Conservation (phyloP, 371 early-diverging fungal genomes). For the Actinomortierella ambigua region DNA sequence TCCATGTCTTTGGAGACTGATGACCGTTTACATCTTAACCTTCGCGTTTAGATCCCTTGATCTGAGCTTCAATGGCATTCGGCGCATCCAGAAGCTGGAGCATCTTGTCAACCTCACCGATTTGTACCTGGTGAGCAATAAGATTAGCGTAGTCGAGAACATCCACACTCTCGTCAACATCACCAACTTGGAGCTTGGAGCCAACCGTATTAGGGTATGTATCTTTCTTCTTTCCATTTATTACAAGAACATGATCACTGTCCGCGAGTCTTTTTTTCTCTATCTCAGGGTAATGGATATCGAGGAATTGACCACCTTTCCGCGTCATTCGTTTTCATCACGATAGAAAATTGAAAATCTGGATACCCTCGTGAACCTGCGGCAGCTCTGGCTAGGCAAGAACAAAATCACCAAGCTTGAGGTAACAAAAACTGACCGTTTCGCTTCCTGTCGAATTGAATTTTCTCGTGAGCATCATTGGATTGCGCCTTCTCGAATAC, state of each 20-base stretch:
- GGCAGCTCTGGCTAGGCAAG: conserved; percentile 95
- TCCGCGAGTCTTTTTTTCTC: not conserved
- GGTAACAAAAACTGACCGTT: too few relatives aligned
- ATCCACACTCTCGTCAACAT: conserved; percentile 69
- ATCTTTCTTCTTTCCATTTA: too few relatives aligned
- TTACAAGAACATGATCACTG: too few relatives aligned
- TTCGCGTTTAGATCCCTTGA: conserved; percentile 69
- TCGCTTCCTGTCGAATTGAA: not conserved
- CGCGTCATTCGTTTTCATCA: not conserved
- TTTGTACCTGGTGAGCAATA: conserved; percentile 86
- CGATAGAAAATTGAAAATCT: conserved; percentile 82
- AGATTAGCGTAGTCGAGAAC: conserved; percentile 78
- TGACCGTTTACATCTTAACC: too few relatives aligned
- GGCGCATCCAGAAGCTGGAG: conserved; percentile 68
- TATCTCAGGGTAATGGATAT: too few relatives aligned
- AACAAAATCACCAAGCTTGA: conserved; percentile 91
- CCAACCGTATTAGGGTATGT: conserved; percentile 87
- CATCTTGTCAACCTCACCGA: conserved; percentile 61
- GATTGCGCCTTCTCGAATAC: not conserved
- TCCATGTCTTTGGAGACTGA: not conserved
- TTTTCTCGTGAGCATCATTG: not conserved
- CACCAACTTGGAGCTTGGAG: conserved; percentile 90
- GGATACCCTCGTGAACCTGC: conserved; percentile 75
- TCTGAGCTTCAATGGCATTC: conserved; percentile 92
- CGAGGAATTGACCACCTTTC: not conserved